Conservation (phyloP, 495 filamentous ascomycete species). For the Diplogelasinospora grovesii region DNA sequence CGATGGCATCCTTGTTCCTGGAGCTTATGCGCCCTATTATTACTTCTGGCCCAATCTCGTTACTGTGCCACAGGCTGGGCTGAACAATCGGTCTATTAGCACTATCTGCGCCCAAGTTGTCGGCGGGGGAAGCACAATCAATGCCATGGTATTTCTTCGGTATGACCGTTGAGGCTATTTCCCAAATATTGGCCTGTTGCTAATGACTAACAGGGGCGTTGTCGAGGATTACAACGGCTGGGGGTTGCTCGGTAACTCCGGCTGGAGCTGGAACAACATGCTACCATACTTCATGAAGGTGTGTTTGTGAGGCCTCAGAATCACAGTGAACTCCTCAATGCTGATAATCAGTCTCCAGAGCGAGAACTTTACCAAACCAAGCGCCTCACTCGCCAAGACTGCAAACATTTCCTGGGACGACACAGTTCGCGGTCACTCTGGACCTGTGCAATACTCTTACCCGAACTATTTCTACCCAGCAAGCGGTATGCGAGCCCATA, state of each 20-base stretch:
- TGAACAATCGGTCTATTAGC: slow-evolving; percentile 18
- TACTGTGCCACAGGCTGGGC: slow-evolving; percentile 16
- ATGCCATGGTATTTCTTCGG: slow-evolving; percentile 37
- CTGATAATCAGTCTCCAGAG: slow-evolving; percentile 9
- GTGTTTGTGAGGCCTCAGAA: background rate
- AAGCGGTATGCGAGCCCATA: slow-evolving; percentile 2
- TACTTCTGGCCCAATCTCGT: slow-evolving; percentile 23
- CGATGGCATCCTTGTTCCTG: slow-evolving; percentile 23
- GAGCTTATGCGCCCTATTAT: slow-evolving; percentile 16
- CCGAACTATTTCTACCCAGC: slow-evolving; percentile 35
- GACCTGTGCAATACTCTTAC: slow-evolving; percentile 35
- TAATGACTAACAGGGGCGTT: slow-evolving; percentile 23
- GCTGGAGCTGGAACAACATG: slow-evolving; percentile 56
- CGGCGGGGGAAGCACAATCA: slow-evolving; percentile 37
- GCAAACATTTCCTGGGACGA: slow-evolving; percentile 36
- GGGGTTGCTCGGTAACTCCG: slow-evolving; percentile 52
- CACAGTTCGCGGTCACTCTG: slow-evolving; percentile 28
- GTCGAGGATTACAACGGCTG: slow-evolving; percentile 50
- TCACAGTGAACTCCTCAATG: background rate
- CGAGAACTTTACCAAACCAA: slow-evolving; percentile 24
- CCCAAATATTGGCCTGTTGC: too few species aligned
- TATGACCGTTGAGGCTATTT: slow-evolving; percentile 15
- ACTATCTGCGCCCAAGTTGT: slow-evolving; percentile 27
- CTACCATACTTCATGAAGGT: slow-evolving; percentile 55
- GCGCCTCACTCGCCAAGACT: slow-evolving; percentile 13